Base-by-base conservation (phyloP, 1,139 yeast species). In the Suhomyces bokatorum region DNA sequence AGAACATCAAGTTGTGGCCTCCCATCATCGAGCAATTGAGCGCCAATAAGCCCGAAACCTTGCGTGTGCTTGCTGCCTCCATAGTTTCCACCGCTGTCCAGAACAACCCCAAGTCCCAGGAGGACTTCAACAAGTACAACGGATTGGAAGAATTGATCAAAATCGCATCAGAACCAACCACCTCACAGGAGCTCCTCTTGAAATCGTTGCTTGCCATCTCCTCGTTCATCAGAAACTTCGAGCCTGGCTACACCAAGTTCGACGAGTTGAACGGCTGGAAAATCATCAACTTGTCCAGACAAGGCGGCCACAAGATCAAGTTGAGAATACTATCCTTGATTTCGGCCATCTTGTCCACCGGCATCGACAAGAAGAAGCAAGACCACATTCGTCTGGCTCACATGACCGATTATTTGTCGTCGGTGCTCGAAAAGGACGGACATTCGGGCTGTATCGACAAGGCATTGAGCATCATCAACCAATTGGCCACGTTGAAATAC, bases 81-180 rank as follows among this genome's bases (percentile, higher is more conserved):
- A 80, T 88, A 34, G 77, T 91, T 29, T 97, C 96, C 2, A 87
- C 93, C 1, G 96, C 98, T 0, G 95, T 87, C 1, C 99, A 93
- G 64, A 93, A 93, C 62, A 93, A 93, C 61, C 82, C 81, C 2
- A 77, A 76, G 47, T 74, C 91, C 4, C 97, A 90, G 64, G 72
- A 75, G 43, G 87, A 80, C 44, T 85, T 83, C 52, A 56, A 73
- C 33, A 75, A 78, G 47, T 71, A 83, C 47, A 70, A 72, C 0
- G 85, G 85, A 1, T 64, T 85, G 39, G 55, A 62, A 13, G 66
- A 63, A 40, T 66, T 85, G 46, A 65, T 85, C 17, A 52, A 59
- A 1, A 55, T 81, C 14, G 75, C 78, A 10, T 43, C 55, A 2
- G 58, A 54, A 31, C 45, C 52, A 1, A 42, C 53, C 7, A 68